Percentiles rank a stretch among this genome's conserved stretches.
Conservation (phyloP, 208 protist species). For the Endotrypanum monterogeii region DNA sequence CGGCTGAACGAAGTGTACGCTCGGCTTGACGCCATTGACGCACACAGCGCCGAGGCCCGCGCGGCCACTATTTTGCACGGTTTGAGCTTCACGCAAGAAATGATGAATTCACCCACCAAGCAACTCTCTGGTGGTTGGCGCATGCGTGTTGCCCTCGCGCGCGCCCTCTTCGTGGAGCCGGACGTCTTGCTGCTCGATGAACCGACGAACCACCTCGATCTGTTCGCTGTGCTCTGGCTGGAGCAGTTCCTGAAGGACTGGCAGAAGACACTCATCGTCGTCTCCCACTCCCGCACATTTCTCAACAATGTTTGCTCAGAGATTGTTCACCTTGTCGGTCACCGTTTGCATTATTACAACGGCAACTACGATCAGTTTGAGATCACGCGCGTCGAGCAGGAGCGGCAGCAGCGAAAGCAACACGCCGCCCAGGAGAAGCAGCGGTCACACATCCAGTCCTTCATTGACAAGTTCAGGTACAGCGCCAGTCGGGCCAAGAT, state of each 20-base stretch:
- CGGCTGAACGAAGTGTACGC: conserved; percentile 95
- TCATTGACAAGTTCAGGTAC: conserved; percentile 94
- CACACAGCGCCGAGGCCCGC: conserved; percentile 92
- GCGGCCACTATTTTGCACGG: conserved; percentile 89
- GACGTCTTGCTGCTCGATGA: conserved; percentile 97
- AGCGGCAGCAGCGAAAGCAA: conserved; percentile 89
- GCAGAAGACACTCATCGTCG: conserved; percentile 96
- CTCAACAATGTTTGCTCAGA: conserved; percentile 96
- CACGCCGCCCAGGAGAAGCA: conserved; percentile 91
- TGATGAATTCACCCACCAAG: conserved; percentile 91
- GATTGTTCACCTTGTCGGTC: conserved; percentile 91
- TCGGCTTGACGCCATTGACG: conserved; percentile 95
- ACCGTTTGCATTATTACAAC: conserved; percentile 90
- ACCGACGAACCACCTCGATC: conserved; percentile 98
- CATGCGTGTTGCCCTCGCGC: conserved; percentile 97
- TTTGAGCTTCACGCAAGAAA: conserved; percentile 95
- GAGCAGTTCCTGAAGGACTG: conserved; percentile 96
- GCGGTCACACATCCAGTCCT: conserved; percentile 92
- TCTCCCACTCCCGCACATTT: conserved; percentile 98
- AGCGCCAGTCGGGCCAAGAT: conserved; percentile 91
- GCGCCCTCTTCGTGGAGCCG: conserved; percentile 96
- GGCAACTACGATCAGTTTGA: conserved; percentile 96
- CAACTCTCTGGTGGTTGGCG: conserved; percentile 96
- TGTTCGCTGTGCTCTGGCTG: conserved; percentile 98
- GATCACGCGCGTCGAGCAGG: conserved; percentile 84